These are phyloP conservation scores for Botryotinia calthae DNA, from an alignment of 2,329 filamentous ascomycete genomes.

Conservation along the genomic window DNA sequence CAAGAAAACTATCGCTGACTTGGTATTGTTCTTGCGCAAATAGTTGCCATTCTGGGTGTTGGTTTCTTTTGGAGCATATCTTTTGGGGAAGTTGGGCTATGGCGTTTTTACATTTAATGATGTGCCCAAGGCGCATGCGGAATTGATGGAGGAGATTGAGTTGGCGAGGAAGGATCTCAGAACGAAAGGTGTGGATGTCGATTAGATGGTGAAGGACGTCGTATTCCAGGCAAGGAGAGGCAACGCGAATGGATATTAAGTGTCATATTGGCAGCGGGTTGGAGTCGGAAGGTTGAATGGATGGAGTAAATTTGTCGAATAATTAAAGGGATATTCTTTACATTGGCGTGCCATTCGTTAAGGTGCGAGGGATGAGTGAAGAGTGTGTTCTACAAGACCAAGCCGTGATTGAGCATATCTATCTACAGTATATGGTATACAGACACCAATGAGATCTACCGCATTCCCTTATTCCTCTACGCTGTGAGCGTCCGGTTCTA, in stretches of 20 bases:
- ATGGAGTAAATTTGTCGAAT: slow-evolving; percentile 12
- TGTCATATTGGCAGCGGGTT: not conserved
- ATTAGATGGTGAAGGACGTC: slow-evolving; percentile 26
- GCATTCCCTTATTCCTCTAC: not conserved
- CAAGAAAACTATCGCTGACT: slow-evolving; percentile 19
- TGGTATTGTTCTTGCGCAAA: slow-evolving; percentile 19
- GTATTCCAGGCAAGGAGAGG: not conserved
- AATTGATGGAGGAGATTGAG: slow-evolving; percentile 83
- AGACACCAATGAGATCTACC: not conserved
- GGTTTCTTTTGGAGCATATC: slow-evolving; percentile 86
- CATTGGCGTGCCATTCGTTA: not conserved
- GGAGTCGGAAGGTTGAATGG: slow-evolving; percentile 1
- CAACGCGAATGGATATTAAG: not conserved
- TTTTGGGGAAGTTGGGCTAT: slow-evolving; percentile 87
- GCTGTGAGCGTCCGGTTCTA: not conserved
- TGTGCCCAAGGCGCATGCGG: slow-evolving; percentile 83
- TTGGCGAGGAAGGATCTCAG: slow-evolving; percentile 71
- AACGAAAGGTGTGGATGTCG: slow-evolving; percentile 65
- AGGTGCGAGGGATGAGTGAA: not conserved
- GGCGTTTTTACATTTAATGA: slow-evolving; percentile 97
- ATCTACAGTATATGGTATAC: not conserved
- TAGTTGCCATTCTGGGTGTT: slow-evolving; percentile 92
- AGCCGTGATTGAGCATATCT: not conserved
- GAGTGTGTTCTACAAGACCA: not conserved
- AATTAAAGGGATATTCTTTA: slow-evolving; percentile 12